Percentiles rank a stretch among this genome's conserved stretches.
These are phyloP conservation scores for Abortiporus biennis DNA, from an alignment of 1,284 basidiomycete species.

Conservation along the genomic window DNA sequence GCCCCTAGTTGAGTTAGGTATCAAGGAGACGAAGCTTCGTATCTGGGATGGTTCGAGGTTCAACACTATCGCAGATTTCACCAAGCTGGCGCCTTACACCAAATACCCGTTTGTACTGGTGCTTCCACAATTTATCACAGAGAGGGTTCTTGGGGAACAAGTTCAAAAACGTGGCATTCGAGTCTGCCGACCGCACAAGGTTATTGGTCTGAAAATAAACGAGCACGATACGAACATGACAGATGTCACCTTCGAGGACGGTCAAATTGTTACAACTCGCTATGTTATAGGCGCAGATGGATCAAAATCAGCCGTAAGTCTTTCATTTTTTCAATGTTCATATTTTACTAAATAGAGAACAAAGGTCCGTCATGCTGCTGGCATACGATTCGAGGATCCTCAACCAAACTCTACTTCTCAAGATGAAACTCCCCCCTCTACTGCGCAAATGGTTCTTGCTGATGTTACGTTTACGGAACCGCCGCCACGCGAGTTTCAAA, in stretches of 20 bases:
- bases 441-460: slow-evolving; percentile 25
- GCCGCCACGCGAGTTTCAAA: slow-evolving; percentile 9
- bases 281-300: slow-evolving; percentile 56
- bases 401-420: slow-evolving; percentile 7
- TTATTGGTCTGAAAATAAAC: slow-evolving; percentile 19
- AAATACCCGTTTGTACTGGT: slow-evolving; percentile 38
- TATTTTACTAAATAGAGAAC: background rate
- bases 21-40: slow-evolving; percentile 19
- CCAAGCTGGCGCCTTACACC: slow-evolving; percentile 29
- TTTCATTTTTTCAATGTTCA: slow-evolving; percentile 3
- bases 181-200: slow-evolving; percentile 32
- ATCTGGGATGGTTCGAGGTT: slow-evolving; percentile 26
- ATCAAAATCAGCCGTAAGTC: slow-evolving; percentile 41
- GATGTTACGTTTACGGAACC: slow-evolving; percentile 23
- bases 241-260: slow-evolving; percentile 45
- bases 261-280: slow-evolving; percentile 35
- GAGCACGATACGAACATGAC: slow-evolving; percentile 16
- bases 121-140: slow-evolving; percentile 43
- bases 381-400: slow-evolving; percentile 23
- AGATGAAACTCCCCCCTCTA: slow-evolving; percentile 8
- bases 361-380: slow-evolving; percentile 23
- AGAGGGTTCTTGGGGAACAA: slow-evolving; percentile 32
- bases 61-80: slow-evolving; percentile 29
- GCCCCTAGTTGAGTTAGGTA: slow-evolving; percentile 32
- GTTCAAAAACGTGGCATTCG: slow-evolving; percentile 27